Evolutionary conservation across 2,329 filamentous ascomycete genomes (phyloP), one percentile per base, ranked within the genome.

Genomic region (Cercospora sesami): DNA sequence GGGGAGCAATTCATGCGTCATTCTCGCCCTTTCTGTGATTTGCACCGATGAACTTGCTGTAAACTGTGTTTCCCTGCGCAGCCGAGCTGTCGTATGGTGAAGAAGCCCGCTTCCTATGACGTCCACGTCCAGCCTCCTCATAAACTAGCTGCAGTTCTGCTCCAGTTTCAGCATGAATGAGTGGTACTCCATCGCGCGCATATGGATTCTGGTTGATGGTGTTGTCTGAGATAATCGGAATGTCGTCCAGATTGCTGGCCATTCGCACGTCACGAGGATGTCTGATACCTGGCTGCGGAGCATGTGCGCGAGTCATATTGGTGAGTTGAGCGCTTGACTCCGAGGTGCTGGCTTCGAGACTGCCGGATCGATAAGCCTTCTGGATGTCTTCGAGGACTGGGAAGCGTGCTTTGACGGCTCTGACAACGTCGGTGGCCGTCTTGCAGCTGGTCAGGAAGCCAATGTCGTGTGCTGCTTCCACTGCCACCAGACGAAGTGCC

Each of bases 361-460:
- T 58, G 18, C 69, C 66, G 14, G 36, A 31, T 30, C 45, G 55
- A 31, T 70, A 72, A 1, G 70, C 70, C 18, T 21, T 18, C 58
- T 70, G 53, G 21, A 72, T 67, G 42, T 72, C 70, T 42, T 70
- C 60, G 8, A 72, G 30, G 7, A 69, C n/a, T 7, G 70, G 66
- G 33, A 70, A 70, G 31, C 64, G 62, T 14, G 39, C 16, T 42
- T 68, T 68, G 51, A 69, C 48, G n/a, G 57, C 60, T 7, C 45
- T 12, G 12, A 69, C 61, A 9, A 57, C 65, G 16, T 65, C 64
- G 3, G 55, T 65, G 39, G 64, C 66, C 9, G 68, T 69, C 14
- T 65, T 62, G 39, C 65, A 67, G 28, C 48, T 59, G 4, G 57
- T 42, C 3, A 70, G 42, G 58, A 65, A 70, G 59, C 68, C 68